Base-by-base conservation (phyloP, 2,329 filamentous ascomycete genomes). In the Colletotrichum sp. region DNA sequence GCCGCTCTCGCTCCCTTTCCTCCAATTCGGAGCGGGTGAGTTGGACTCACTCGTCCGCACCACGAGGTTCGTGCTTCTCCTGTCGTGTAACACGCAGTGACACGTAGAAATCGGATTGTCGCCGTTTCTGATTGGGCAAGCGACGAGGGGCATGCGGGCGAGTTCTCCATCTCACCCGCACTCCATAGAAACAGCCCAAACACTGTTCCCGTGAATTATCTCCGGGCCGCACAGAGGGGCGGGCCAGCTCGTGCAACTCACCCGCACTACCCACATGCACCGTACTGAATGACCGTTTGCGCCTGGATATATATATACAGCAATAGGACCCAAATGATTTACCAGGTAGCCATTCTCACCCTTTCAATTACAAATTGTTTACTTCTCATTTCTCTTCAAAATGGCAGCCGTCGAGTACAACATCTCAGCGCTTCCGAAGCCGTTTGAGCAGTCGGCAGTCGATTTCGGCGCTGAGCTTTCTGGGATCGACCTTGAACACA, bases 1-100 rank as follows among this genome's bases (percentile, higher is more conserved):
- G 21, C 0, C 6, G 12, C n/a, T 13, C 43, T 51, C n/a, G 43
- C 43, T n/a, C n/a, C 43, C 6, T 3, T 51, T 0, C 2, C 21
- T 12, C 43, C n/a, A 5, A 2, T 15, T 51, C n/a, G 6, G n/a
- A 51, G 43, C n/a, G 43, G 43, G 6, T 13, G 43, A 51, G 11
- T 13, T 2, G 43, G 6, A 21, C n/a, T 51, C 11, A 21, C 43
- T 51, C n/a, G 11, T 51, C 43, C 43, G 43, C 43, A 51, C 11
- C 43, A 21, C n/a, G n/a, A 51, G 6, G 11, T 21, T 51, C 18
- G 43, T 51, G 43, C 43, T 51, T 51, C 43, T 51, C 43, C 43
- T 51, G 43, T 51, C 43, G n/a, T 21, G 43, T 21, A 51, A 51
- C 43, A 51, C 43, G 43, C 43, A 51, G 43, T 51, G 43, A 51